Base-by-base conservation (phyloP, 495 filamentous ascomycete species). In the Annulohypoxylon stygium region DNA sequence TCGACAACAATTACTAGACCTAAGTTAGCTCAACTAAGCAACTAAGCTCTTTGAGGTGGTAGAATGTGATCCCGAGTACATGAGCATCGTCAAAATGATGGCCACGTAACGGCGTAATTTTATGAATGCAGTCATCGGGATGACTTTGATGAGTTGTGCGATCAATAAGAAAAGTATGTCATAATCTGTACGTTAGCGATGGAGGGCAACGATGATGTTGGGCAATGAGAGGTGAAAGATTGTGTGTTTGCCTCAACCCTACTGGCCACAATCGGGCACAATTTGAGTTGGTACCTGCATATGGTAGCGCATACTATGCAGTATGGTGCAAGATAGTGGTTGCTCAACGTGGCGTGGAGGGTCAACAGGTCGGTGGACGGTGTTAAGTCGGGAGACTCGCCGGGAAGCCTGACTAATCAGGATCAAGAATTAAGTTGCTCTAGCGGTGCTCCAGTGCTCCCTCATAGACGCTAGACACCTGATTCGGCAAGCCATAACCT, bases 251-350 rank as follows among this genome's bases (percentile, higher is more conserved):
- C 57, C 55, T 62, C 55, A 18, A 62, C 50, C 65, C 37, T 64
- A 73, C 67, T 74, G 67, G 67, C 36, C 71, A 16, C 45, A 30
- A 10, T 53, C 11, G 58, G 59, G 50, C 45, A 16, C 45, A 30
- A 14, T 41, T 41, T 16, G 58, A 59, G 50, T 58, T 71, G 72
- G 73, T 75, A 75, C 73, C 73, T 75, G 73, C 73, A 75, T 75
- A 65, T 68, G 47, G 61, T 58, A n/a, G 30, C 30, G 30, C 30
- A 30, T 30, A 30, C 30, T 30, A 30, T 30, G 30, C 30, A 30
- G 30, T 30, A 30, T 30, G 30, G 30, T 30, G 30, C 30, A 30
- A 30, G 30, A 30, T 30, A 30, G 30, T 6, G 55, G 57, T 58
- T 60, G 61, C 65, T 74, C 55, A 57, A 69, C 71, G 66, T 66